Evolutionary conservation across 2,329 filamentous ascomycete genomes (phyloP).

Genomic region (Beauveria medogensis): DNA sequence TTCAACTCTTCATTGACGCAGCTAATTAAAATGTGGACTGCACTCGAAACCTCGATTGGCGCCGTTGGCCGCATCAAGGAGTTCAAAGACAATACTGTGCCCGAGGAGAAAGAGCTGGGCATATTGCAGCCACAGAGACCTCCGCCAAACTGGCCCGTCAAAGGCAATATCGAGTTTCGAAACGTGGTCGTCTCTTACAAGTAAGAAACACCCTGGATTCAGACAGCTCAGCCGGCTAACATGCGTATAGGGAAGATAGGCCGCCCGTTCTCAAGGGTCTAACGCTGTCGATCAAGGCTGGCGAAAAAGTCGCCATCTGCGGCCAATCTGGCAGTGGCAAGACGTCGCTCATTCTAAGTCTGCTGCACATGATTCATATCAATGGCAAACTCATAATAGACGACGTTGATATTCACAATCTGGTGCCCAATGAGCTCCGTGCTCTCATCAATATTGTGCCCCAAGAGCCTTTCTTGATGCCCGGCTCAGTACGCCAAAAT

Average conservation of each 20-base stretch:
- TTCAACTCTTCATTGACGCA: constrained; percentile 21
- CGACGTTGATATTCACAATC: constrained; percentile 24
- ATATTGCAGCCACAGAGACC: constrained; percentile 13
- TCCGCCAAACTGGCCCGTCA: constrained; percentile 19
- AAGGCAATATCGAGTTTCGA: constrained; percentile 20
- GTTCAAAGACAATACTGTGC: constrained; percentile 17
- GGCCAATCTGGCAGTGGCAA: constrained; percentile 35
- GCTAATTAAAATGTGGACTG: constrained; percentile 26
- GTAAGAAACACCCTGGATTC: neutral
- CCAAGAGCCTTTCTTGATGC: constrained; percentile 42
- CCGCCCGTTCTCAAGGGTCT: constrained; percentile 22
- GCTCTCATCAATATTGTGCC: constrained; percentile 38
- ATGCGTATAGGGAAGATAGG: neutral
- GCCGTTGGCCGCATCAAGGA: constrained; percentile 20
- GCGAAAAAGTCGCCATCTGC: constrained; percentile 31
- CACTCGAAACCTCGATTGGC: constrained; percentile 21
- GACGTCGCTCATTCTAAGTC: constrained; percentile 29
- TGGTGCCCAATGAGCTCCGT: constrained; percentile 33
- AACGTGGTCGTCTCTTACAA: constrained; percentile 19
- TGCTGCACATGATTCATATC: constrained; percentile 39
- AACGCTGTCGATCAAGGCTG: constrained; percentile 22
- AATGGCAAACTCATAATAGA: constrained; percentile 37
- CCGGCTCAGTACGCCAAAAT: constrained; percentile 38
- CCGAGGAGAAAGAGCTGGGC: constrained; percentile 16
- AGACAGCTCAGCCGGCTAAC: neutral